Percentiles rank a stretch among this genome's conserved stretches.
Evolutionary conservation across 2,329 filamentous ascomycete genomes (phyloP).

Genomic region (Epicoccum sorghinum): DNA sequence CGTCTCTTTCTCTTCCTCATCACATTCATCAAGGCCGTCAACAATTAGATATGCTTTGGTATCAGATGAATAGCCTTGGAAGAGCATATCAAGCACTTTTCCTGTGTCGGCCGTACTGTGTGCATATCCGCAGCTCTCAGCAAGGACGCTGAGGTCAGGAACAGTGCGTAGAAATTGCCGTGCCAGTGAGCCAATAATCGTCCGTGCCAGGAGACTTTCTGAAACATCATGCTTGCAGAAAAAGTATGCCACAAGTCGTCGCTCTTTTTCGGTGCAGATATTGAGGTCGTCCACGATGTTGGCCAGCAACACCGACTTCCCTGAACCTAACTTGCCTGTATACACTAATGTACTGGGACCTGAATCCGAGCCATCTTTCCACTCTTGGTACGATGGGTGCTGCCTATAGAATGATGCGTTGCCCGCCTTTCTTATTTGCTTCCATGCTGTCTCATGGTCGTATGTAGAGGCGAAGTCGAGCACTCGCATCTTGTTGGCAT

Average conservation of each 20-base stretch:
- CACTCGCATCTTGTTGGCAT: constrained; percentile 28
- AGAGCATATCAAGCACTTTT: constrained; percentile 27
- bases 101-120: constrained; percentile 17
- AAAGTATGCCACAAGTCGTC: constrained; percentile 30
- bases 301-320: constrained; percentile 55
- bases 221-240: constrained; percentile 34
- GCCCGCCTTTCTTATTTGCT: constrained; percentile 50
- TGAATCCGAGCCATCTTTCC: constrained; percentile 31
- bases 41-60: constrained; percentile 41
- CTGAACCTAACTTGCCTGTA: constrained; percentile 52
- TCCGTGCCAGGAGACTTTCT: constrained; percentile 31
- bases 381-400: constrained; percentile 31
- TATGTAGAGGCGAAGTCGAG: constrained; percentile 53
- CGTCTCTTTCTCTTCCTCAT: constrained; percentile 14
- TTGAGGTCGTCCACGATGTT: constrained; percentile 49
- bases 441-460: constrained; percentile 51
- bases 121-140: constrained; percentile 7
- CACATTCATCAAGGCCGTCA: constrained; percentile 46
- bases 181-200: constrained; percentile 31
- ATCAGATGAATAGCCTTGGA: constrained; percentile 17
- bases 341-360: constrained; percentile 40
- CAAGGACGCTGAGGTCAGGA: constrained; percentile 22
- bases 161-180: constrained; percentile 47
- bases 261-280: constrained; percentile 2
- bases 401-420: constrained; percentile 36